Evolutionary conservation across 1,284 basidiomycete species (phyloP).

Genomic region (Volvariella surrecta): DNA sequence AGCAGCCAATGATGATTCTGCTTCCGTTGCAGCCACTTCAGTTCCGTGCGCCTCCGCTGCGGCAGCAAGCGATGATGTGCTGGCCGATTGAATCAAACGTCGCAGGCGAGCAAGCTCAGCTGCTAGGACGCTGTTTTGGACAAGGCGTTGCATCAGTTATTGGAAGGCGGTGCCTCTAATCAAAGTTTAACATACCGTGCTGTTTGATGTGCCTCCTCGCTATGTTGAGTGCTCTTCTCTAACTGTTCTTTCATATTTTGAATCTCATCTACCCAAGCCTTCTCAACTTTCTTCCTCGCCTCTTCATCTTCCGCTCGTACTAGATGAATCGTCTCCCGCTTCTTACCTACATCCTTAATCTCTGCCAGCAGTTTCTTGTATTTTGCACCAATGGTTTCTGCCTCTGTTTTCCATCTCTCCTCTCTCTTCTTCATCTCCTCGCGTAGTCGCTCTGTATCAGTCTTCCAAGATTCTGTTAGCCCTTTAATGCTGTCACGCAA

Average conservation of each 20-base stretch:
- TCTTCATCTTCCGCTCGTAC: conserved; percentile 31
- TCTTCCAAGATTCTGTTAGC: conserved; percentile 60
- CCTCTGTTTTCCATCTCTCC: conserved; percentile 54
- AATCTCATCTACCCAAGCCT: conserved; percentile 41
- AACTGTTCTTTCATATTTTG: conserved; percentile 39
- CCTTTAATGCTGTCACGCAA: conserved; percentile 65
- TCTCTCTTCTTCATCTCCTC: conserved; percentile 68
- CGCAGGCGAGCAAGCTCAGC: conserved; percentile 34
- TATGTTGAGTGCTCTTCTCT: conserved; percentile 43
- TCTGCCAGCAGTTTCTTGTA: conserved; percentile 55
- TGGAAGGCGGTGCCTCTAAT: too few relatives aligned
- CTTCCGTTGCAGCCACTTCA: too few relatives aligned
- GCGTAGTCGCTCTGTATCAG: conserved; percentile 53
- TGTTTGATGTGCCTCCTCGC: conserved; percentile 46
- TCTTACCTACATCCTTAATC: conserved; percentile 33
- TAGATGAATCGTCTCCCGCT: conserved; percentile 37
- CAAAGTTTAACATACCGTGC: conserved; percentile 40
- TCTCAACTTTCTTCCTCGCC: conserved; percentile 40
- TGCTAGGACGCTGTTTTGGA: conserved; percentile 13
- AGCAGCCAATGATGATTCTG: background rate
- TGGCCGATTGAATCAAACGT: conserved; percentile 53
- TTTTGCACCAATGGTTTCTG: conserved; percentile 55
- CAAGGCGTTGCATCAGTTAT: too few relatives aligned
- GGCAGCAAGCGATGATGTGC: conserved; percentile 2
- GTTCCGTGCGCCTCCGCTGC: too few relatives aligned